A percentile compares a stretch with the other conserved stretches of the same genome.
phyloP scores from a whole-genome alignment of 108 stramenopile species.

The Thalassiosira profunda region DNA sequence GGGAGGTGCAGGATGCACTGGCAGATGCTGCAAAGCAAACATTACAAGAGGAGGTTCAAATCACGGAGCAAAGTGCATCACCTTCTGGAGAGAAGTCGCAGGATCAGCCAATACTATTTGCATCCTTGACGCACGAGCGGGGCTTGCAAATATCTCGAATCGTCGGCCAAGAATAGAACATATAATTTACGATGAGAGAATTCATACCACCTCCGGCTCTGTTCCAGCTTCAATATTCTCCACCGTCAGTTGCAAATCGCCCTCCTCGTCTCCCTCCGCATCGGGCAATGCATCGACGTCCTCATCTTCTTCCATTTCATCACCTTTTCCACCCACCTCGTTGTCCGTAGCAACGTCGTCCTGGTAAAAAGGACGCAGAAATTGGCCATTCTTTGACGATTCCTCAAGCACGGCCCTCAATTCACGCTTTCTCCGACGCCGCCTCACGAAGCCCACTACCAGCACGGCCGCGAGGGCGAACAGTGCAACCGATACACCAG shows the following conservation, averaged over 20 bases:
- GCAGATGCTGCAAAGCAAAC: conserved; percentile 8
- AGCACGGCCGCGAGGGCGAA: too few relatives aligned
- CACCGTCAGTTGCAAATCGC: neutral
- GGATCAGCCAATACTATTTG: conserved; percentile 21
- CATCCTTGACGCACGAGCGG: conserved; percentile 28
- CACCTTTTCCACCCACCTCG: neutral
- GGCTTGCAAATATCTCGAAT: conserved; percentile 22
- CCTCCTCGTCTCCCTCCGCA: neutral
- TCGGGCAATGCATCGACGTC: neutral
- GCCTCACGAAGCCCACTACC: too few relatives aligned
- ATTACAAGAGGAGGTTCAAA: neutral
- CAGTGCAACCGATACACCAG: too few relatives aligned
- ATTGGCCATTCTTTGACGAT: neutral
- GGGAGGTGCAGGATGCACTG: conserved; percentile 19
- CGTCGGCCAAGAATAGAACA: neutral
- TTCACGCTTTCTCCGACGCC: neutral
- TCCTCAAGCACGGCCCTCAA: neutral
- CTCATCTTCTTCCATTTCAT: neutral
- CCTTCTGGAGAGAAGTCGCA: neutral
- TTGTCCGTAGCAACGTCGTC: conserved; percentile 4
- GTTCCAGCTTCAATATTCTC: neutral
- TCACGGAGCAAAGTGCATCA: neutral
- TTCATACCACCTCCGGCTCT: too few relatives aligned
- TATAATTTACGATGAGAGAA: too few relatives aligned
- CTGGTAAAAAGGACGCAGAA: conserved; percentile 1